phyloP scores from a whole-genome alignment of 768 basidiomycete species.

The Leccinellum luteum region DNA sequence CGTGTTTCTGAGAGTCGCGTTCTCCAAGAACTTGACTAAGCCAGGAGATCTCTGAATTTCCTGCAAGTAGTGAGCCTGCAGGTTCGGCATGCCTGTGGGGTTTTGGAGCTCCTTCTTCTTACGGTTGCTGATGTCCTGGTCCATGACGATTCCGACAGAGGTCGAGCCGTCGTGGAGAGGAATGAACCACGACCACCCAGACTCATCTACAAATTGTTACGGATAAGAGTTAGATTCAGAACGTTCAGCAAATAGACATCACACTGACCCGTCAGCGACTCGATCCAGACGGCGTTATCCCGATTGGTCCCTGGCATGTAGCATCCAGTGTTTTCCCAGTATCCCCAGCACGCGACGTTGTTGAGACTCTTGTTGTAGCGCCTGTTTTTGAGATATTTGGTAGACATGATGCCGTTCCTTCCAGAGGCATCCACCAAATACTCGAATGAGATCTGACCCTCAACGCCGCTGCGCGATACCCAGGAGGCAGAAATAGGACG shows the following conservation, averaged over 20 bases:
- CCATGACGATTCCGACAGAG: slow-evolving; percentile 55
- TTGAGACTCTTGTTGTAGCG: slow-evolving; percentile 31
- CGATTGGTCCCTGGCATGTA: slow-evolving; percentile 32
- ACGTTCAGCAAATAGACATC: background rate
- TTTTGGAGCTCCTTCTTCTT: slow-evolving; percentile 17
- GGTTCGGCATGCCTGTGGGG: background rate
- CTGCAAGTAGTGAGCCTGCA: background rate
- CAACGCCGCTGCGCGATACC: background rate
- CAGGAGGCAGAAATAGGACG: background rate
- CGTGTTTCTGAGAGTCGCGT: slow-evolving; percentile 7
- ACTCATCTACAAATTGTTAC: slow-evolving; percentile 39
- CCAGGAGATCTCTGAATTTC: slow-evolving; percentile 1
- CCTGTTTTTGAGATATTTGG: slow-evolving; percentile 35
- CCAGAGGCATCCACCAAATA: slow-evolving; percentile 11
- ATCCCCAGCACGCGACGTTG: slow-evolving; percentile 37
- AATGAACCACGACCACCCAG: slow-evolving; percentile 59
- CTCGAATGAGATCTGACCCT: slow-evolving; percentile 7
- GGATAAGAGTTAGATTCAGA: background rate
- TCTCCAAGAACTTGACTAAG: background rate
- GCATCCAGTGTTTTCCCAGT: slow-evolving; percentile 31
- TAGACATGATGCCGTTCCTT: slow-evolving; percentile 11
- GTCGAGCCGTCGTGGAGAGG: slow-evolving; percentile 47
- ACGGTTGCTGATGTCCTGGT: slow-evolving; percentile 31
- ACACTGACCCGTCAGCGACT: slow-evolving; percentile 24
- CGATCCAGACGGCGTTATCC: slow-evolving; percentile 37